phyloP scores from a whole-genome alignment of 306 rosid genomes.

The Ziziphus jujuba region DNA sequence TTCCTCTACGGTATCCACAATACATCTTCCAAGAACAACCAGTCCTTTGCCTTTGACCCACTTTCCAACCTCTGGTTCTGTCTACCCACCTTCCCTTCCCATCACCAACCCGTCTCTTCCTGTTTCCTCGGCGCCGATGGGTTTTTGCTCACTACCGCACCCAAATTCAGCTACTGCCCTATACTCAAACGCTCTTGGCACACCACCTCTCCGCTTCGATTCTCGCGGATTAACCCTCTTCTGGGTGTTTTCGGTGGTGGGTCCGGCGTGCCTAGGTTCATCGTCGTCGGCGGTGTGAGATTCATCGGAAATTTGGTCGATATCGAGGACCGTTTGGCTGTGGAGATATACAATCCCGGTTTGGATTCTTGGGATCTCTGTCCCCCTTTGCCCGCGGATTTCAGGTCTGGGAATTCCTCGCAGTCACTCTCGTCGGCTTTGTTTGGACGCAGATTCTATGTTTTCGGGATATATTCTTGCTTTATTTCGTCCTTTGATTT shows the following conservation, averaged over 20 bases:
- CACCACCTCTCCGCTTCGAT: constrained; percentile 56
- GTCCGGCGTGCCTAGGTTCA: constrained; percentile 30
- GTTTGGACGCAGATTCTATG: constrained; percentile 49
- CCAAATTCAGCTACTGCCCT: constrained; percentile 50
- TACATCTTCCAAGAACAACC: constrained; percentile 70
- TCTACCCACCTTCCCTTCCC: constrained; percentile 45
- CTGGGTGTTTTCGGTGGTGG: constrained; percentile 49
- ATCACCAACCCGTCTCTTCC: constrained; percentile 39
- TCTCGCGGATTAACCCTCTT: constrained; percentile 75
- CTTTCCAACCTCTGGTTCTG: constrained; percentile 61
- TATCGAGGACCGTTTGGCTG: constrained; percentile 73
- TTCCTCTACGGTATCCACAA: constrained; percentile 83
- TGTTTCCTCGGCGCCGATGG: constrained; percentile 55
- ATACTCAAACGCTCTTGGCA: constrained; percentile 47
- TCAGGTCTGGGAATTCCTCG: constrained; percentile 70
- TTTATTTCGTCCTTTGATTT: constrained; percentile 66
- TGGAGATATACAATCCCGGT: constrained; percentile 63
- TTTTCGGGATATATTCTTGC: constrained; percentile 68
- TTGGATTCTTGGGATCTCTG: constrained; percentile 51
- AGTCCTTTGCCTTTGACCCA: constrained; percentile 81
- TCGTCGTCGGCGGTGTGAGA: constrained; percentile 76
- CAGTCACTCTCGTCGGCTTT: constrained; percentile 71
- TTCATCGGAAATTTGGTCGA: constrained; percentile 76
- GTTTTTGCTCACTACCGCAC: constrained; percentile 68
- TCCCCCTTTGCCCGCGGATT: constrained; percentile 70